Evolutionary conservation across 805 yeast species (phyloP).

Genomic region (Debaryomyces hansenii): DNA sequence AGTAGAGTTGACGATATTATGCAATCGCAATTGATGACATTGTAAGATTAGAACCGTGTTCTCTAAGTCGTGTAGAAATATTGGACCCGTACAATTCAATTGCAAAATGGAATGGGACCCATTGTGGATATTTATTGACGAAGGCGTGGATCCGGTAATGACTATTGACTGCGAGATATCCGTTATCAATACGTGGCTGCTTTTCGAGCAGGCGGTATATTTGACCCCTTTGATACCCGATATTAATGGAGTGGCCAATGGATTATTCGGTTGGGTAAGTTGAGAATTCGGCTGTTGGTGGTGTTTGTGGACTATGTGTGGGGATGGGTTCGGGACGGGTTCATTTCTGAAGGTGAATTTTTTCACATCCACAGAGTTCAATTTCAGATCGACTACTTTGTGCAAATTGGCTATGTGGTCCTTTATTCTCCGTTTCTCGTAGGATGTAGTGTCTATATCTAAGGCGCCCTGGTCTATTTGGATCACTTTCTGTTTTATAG

Average conservation of each 20-base stretch:
- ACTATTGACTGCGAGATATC: conserved; percentile 10
- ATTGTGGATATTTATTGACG: conserved; percentile 22
- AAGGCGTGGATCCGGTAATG: conserved; percentile 4
- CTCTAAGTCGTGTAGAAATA: conserved; percentile 22
- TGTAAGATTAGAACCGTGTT: conserved; percentile 16
- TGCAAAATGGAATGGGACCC: conserved; percentile 15
- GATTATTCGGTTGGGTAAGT: neutral
- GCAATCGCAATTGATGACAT: conserved; percentile 34
- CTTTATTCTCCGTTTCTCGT: conserved; percentile 22
- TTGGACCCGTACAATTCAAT: conserved; percentile 28
- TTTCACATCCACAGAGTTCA: conserved; percentile 10
- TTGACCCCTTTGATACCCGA: neutral
- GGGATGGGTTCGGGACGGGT: conserved; percentile 19
- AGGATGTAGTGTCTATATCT: conserved; percentile 4
- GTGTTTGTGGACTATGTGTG: neutral
- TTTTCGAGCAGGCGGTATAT: conserved; percentile 1
- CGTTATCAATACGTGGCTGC: conserved; percentile 12
- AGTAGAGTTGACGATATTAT: conserved; percentile 16
- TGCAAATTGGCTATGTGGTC: conserved; percentile 17
- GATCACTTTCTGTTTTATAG: conserved; percentile 6
- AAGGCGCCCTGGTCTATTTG: conserved; percentile 6
- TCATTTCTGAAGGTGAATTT: conserved; percentile 29
- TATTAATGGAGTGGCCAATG: neutral
- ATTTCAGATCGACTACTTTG: conserved; percentile 20
- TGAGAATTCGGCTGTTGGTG: neutral